phyloP scores from a whole-genome alignment of 2,329 filamentous ascomycete species.

The Penicillium sp. region DNA sequence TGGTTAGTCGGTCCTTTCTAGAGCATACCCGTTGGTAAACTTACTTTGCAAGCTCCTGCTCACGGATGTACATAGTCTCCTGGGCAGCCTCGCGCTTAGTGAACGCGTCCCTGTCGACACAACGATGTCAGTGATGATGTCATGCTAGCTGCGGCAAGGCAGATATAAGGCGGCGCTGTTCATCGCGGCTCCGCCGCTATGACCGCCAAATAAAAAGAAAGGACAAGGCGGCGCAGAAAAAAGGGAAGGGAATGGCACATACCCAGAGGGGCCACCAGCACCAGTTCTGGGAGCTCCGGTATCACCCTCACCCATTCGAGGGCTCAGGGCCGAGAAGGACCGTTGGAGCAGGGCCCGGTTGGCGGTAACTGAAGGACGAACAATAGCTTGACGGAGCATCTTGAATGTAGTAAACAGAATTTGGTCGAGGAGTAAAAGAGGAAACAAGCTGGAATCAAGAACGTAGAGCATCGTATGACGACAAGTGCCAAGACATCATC shows the following conservation, averaged over 20 bases:
- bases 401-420: too few species aligned
- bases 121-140: conserved; percentile 16
- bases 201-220: neutral
- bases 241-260: conserved; percentile 23
- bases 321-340: conserved; percentile 59
- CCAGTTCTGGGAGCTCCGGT: conserved; percentile 49
- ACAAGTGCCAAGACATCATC: conserved; percentile 14
- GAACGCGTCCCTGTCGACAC: conserved; percentile 69
- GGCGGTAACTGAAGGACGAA: conserved; percentile 53
- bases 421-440: conserved; percentile 1
- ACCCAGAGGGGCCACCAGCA: conserved; percentile 30
- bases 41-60: conserved; percentile 83
- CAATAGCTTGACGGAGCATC: conserved; percentile 64
- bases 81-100: conserved; percentile 81
- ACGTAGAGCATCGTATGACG: conserved; percentile 13
- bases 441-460: conserved; percentile 3
- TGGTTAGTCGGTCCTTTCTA: conserved; percentile 5
- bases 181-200: too few species aligned
- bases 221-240: neutral
- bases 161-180: too few species aligned
- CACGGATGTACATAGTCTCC: conserved; percentile 77
- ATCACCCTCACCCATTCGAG: conserved; percentile 64
- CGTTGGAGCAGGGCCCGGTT: conserved; percentile 46
- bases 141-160: conserved; percentile 9
- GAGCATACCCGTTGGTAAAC: conserved; percentile 7